Evolutionary conservation across 495 filamentous ascomycete species (phyloP), one percentile per base, ranked within the genome.

Genomic region (Daldinia concentrica): DNA sequence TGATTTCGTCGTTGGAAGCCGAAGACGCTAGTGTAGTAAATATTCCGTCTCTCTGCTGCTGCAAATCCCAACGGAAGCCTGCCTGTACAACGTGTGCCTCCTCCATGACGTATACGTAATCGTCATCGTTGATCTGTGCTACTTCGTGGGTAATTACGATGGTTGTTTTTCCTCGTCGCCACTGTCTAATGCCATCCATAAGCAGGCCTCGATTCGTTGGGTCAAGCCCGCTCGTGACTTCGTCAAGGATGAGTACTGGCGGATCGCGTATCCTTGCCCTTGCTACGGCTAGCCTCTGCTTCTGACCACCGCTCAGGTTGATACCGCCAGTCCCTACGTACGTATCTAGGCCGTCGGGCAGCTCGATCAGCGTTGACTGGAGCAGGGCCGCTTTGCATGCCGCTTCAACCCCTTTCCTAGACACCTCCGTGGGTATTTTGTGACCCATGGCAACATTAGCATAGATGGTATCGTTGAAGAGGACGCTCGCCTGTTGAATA

Each of bases 131-230:
- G 37, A 99, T 96, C 57, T 96, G 92, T 0, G 90, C 86, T 54
- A 93, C 89, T 67, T 98, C 93, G 72, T 98, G 95, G 0, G 95
- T 98, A 74, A 98, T 93, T 56, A 96, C 90, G 52, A 97, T 91
- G 3, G 93, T 97, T 0, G 94, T 98, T 75, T 92, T 93, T 1
- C 87, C 91, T 58, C 84, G 85, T 17, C 93, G 84, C 89, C 92
- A 96, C 37, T 84, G 75, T 9, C 92, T 85, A 29, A 97, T 89
- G 0, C 87, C 85, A 6, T 90, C 87, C 84, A 97, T 90, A 17
- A 96, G 85, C 3, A 89, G 79, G 4, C 80, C 79, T 67, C 92
- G 86, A 62, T 87, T 93, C 14, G 86, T 81, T 3, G 86, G 85
- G 73, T 98, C 95, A 22, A 98, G 79, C 6, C 93, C 91, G 77